These are phyloP conservation scores for Acanthochlamys bracteata DNA, from an alignment of 106 monocot species.

Conservation along the genomic window DNA sequence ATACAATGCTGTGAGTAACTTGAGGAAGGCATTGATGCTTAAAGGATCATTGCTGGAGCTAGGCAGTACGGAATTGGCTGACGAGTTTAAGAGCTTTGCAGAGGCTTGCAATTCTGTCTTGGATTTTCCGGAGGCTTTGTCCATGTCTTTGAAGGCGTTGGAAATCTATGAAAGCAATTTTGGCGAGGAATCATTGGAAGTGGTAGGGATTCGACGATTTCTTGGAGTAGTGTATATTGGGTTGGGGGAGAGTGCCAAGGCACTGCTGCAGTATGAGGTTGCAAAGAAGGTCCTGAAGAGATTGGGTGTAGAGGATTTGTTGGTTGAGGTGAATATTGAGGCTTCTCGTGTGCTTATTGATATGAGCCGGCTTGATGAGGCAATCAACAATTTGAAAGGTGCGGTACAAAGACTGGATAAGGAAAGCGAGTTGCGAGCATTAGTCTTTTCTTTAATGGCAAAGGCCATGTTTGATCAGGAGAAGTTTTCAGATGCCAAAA, in stretches of 20 bases:
- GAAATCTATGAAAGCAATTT: slow-evolving; percentile 45
- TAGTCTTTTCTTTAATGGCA: slow-evolving; percentile 76
- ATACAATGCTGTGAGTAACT: slow-evolving; percentile 61
- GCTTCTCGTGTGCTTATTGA: slow-evolving; percentile 85
- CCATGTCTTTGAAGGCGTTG: slow-evolving; percentile 59
- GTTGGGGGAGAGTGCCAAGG: slow-evolving; percentile 67
- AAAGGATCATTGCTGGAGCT: slow-evolving; percentile 61
- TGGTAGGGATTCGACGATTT: slow-evolving; percentile 62
- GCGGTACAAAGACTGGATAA: slow-evolving; percentile 43
- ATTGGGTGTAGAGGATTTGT: slow-evolving; percentile 52
- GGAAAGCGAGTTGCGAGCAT: slow-evolving; percentile 51
- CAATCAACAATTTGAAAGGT: slow-evolving; percentile 43
- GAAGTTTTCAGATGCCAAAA: slow-evolving; percentile 56
- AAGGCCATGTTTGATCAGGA: slow-evolving; percentile 66
- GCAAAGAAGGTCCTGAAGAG: slow-evolving; percentile 64
- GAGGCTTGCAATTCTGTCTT: slow-evolving; percentile 71
- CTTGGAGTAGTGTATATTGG: slow-evolving; percentile 87
- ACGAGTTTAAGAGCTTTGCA: slow-evolving; percentile 47
- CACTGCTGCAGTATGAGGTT: slow-evolving; percentile 70
- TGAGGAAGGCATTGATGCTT: slow-evolving; percentile 54
- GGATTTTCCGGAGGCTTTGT: slow-evolving; percentile 74
- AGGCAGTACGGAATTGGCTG: slow-evolving; percentile 45
- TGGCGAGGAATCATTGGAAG: slow-evolving; percentile 72
- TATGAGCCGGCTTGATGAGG: slow-evolving; percentile 69
- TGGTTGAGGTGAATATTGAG: slow-evolving; percentile 64